Base-by-base conservation (phyloP, 2,329 filamentous ascomycete species). In the Sporothrix humicola region DNA sequence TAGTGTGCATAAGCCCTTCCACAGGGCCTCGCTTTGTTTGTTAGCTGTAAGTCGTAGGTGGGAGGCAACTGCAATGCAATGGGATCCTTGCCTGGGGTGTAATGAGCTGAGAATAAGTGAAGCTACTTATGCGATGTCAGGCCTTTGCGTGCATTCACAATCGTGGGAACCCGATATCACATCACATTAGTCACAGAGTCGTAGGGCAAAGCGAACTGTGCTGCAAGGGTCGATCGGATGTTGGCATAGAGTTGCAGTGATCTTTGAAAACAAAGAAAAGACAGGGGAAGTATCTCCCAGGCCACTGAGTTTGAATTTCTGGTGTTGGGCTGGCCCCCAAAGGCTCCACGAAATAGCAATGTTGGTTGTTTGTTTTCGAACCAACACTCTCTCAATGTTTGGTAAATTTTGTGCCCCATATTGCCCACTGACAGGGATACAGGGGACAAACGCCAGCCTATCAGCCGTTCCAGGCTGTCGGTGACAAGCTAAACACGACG, bases 391-490 rank as follows among this genome's bases (percentile, higher is more conserved):
- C 20, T 26, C 20, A 26, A 56, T 20, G 8, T 20, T n/a, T 7
- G 23, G 13, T n/a, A 23, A 56, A 23, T 20, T 23, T 23, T 23
- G 15, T 10, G 23, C 23, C 52, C 52, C n/a, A 56, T 56, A 23
- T 23, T 56, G 52, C n/a, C 20, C 12, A 37, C n/a, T 63, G 61
- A 65, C 61, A 65, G 42, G 61, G 61, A 59, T 65, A 3, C 61
- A 66, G 61, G 61, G 61, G 59, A 48, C 42, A 13, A 44, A 46
- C n/a, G 42, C 61, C 23, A 20, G 5, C 42, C 61, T 8, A 65
- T 65, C 61, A 65, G 61, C 42, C 61, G 61, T 46, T 9, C 61
- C 61, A 48, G n/a, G n/a, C 61, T 20, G 20, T 46, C 42, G 61
- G 61, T 48, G 61, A 66, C 6, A 20, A 26, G 23, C 20, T 52